A percentile compares a stretch with the other conserved stretches of the same genome.
These are phyloP conservation scores for Amanita subjunquillea DNA, from an alignment of 768 basidiomycete species.

Conservation along the genomic window DNA sequence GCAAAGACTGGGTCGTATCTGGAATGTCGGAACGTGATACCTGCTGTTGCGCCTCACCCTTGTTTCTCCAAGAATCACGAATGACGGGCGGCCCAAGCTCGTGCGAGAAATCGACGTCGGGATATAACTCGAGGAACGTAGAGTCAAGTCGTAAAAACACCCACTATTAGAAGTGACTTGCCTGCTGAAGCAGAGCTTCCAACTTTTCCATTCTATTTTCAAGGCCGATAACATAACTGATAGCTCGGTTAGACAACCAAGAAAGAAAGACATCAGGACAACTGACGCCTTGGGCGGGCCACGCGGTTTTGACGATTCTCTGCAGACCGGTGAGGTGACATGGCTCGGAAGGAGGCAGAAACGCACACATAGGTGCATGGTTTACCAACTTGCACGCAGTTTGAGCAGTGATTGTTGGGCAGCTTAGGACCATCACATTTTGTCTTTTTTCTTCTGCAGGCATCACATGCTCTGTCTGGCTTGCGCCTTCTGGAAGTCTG, in stretches of 20 bases:
- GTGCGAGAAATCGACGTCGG: conserved; percentile 48
- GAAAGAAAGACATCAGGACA: not conserved
- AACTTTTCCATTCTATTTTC: conserved; percentile 51
- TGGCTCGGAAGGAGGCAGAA: not conserved
- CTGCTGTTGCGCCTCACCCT: conserved; percentile 1
- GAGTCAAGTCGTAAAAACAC: not conserved
- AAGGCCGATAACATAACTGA: conserved; percentile 45
- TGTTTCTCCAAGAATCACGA: conserved; percentile 54
- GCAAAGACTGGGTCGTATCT: not conserved
- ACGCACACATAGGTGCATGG: conserved; percentile 53
- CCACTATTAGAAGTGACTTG: conserved; percentile 15
- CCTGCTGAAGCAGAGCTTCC: conserved; percentile 43
- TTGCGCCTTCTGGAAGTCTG: conserved; percentile 27
- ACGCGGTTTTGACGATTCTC: conserved; percentile 56
- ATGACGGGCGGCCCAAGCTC: conserved; percentile 54
- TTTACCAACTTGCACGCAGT: conserved; percentile 40
- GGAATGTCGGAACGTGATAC: not conserved
- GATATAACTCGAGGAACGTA: conserved; percentile 39
- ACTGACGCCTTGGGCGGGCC: conserved; percentile 62
- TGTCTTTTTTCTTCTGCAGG: conserved; percentile 47
- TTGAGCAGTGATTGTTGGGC: conserved; percentile 42
- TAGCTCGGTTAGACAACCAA: not conserved
- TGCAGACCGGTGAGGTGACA: conserved; percentile 12
- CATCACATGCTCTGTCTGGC: conserved; percentile 49
- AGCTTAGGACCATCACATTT: conserved; percentile 51